A percentile compares a stretch with the other conserved stretches of the same genome.
phyloP scores from a whole-genome alignment of 2,329 filamentous ascomycete species.

The Aspergillus awamori region DNA sequence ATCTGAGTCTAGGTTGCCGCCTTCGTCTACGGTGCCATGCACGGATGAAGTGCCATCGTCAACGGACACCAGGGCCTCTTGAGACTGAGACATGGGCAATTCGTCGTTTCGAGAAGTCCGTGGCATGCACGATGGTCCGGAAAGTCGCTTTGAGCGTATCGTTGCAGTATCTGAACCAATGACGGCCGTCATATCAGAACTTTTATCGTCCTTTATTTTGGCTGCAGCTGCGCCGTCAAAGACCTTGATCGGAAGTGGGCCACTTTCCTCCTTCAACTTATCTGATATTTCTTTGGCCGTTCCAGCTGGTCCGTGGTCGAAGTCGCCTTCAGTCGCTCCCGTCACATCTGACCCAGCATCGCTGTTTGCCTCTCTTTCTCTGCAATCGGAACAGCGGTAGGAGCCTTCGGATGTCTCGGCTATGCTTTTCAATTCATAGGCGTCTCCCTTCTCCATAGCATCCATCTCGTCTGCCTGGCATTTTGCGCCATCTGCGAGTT shows the following conservation, averaged over 20 bases:
- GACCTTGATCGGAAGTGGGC: conserved; percentile 21
- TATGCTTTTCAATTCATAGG: conserved; percentile 30
- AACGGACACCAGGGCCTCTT: conserved; percentile 40
- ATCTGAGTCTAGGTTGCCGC: conserved; percentile 22
- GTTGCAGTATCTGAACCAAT: conserved; percentile 40
- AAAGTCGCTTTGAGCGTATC: conserved; percentile 34
- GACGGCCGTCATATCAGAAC: conserved; percentile 69
- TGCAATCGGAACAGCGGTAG: conserved; percentile 25
- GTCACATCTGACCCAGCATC: conserved; percentile 18
- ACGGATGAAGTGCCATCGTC: conserved; percentile 29
- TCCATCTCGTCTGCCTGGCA: conserved; percentile 15
- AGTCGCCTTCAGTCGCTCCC: conserved; percentile 5
- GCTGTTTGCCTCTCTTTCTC: conserved; percentile 18
- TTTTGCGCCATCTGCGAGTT: conserved; percentile 25
- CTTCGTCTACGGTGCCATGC: conserved; percentile 30
- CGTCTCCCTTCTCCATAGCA: conserved; percentile 26
- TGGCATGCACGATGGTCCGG: conserved; percentile 32
- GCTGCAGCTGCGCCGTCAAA: conserved; percentile 23
- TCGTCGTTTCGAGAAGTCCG: conserved; percentile 28
- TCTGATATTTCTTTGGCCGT: neutral
- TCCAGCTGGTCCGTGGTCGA: conserved; percentile 7
- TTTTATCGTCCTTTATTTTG: conserved; percentile 52
- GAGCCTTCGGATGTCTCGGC: conserved; percentile 21
- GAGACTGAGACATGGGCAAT: conserved; percentile 29
- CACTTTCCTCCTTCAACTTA: neutral